Evolutionary conservation across 352 stramenopile species (phyloP).

Genomic region (Pythium sukuiense): DNA sequence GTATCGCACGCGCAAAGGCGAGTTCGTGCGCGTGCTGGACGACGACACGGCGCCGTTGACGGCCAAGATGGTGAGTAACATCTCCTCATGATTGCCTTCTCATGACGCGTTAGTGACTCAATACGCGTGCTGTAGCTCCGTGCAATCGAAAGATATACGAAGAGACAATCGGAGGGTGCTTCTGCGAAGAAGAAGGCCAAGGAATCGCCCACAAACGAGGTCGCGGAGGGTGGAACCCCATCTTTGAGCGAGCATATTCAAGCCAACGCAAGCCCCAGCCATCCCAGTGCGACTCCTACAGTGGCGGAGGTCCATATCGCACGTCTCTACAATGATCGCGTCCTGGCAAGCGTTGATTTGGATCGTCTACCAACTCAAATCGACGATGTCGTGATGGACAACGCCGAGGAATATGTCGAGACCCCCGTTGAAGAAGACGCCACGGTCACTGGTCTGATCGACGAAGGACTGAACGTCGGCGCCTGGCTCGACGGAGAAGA

Average conservation of each 20-base stretch:
- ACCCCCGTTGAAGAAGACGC: slow-evolving; percentile 13
- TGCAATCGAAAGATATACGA: slow-evolving; percentile 41
- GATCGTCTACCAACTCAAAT: background rate
- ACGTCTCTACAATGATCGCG: too few species aligned
- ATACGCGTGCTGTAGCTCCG: slow-evolving; percentile 29
- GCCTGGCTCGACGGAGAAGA: slow-evolving; percentile 18
- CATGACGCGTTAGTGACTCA: background rate
- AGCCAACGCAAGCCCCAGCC: background rate
- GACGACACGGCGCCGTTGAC: slow-evolving; percentile 53
- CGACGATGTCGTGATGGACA: slow-evolving; percentile 1
- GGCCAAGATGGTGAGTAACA: slow-evolving; percentile 40
- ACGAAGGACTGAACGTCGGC: background rate
- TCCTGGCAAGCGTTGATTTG: too few species aligned
- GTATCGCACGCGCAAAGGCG: slow-evolving; percentile 39
- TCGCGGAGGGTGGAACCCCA: background rate
- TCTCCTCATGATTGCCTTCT: background rate
- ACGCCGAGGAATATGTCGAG: background rate
- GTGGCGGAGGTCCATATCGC: too few species aligned
- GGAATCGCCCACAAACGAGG: background rate
- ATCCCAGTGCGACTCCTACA: background rate
- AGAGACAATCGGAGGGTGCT: background rate
- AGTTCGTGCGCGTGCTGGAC: slow-evolving; percentile 67
- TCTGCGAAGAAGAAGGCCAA: background rate
- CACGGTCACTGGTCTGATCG: background rate
- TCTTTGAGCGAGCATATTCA: background rate